phyloP scores from a whole-genome alignment of 2,329 filamentous ascomycete species.

The Lanzia echinophila region DNA sequence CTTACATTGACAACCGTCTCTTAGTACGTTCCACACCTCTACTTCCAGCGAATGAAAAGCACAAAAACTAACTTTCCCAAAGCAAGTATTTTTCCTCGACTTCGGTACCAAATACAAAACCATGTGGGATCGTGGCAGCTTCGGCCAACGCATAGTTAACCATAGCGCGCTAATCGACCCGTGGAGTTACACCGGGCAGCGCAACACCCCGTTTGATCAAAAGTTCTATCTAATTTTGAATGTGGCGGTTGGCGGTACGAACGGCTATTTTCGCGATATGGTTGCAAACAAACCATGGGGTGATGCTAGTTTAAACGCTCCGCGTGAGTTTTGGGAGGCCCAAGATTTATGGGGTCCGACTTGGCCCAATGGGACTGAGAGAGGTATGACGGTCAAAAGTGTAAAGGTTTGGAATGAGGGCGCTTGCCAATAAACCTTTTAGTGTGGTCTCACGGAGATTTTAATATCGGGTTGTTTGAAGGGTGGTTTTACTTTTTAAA shows the following conservation, averaged over 20 bases:
- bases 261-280: constrained; percentile 43
- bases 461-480: too few relatives aligned
- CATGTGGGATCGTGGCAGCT: constrained; percentile 37
- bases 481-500: too few relatives aligned
- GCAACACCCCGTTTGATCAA: constrained; percentile 46
- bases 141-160: constrained; percentile 36
- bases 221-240: constrained; percentile 45
- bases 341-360: constrained; percentile 38
- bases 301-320: constrained; percentile 35
- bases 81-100: constrained; percentile 32
- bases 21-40: constrained; percentile 28
- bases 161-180: constrained; percentile 38
- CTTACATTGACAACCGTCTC: constrained; percentile 41
- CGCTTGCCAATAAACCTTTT: too few relatives aligned
- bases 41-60: too few relatives aligned
- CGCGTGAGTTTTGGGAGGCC: constrained; percentile 39
- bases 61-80: constrained; percentile 23
- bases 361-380: too few relatives aligned
- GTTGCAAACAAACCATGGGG: constrained; percentile 41
- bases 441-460: too few relatives aligned
- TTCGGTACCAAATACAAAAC: constrained; percentile 22
- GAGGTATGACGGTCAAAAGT: too few relatives aligned
- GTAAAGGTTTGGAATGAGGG: too few relatives aligned
- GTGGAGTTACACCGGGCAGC: constrained; percentile 32
- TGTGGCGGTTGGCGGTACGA: constrained; percentile 43